Evolutionary conservation across 257 asterid genomes (phyloP).

Genomic region (Solanum chaucha): DNA sequence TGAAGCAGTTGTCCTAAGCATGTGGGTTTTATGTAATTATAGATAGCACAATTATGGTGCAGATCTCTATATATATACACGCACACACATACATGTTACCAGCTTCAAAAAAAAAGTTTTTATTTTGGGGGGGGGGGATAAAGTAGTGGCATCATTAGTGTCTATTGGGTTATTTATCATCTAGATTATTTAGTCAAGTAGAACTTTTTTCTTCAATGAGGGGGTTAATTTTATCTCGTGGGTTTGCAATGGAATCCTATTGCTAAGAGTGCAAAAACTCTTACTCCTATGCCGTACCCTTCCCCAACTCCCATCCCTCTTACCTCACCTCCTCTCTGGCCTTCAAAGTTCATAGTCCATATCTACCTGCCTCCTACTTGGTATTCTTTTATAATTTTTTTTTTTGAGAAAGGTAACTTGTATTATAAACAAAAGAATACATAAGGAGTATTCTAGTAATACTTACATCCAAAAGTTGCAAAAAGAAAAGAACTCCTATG

Average conservation of each 20-base stretch:
- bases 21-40: too few species aligned
- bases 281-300: background rate
- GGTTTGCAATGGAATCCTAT: background rate
- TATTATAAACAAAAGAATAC: too few species aligned
- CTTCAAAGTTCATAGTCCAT: background rate
- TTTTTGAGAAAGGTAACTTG: too few species aligned
- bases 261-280: background rate
- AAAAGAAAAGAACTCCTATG: too few species aligned
- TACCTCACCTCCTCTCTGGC: background rate
- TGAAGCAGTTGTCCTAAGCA: too few species aligned
- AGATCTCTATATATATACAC: too few species aligned
- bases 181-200: background rate
- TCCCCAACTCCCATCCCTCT: background rate
- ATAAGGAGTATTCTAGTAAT: too few species aligned
- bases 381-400: background rate
- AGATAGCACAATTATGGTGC: too few species aligned
- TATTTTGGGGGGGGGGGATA: background rate
- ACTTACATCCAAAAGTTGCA: too few species aligned
- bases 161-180: background rate
- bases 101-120: too few species aligned
- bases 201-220: background rate
- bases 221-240: background rate
- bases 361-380: background rate
- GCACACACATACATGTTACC: too few species aligned
- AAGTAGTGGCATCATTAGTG: background rate